Conservation (phyloP, 2,329 filamentous ascomycete genomes). For the Apiospora koreana region DNA sequence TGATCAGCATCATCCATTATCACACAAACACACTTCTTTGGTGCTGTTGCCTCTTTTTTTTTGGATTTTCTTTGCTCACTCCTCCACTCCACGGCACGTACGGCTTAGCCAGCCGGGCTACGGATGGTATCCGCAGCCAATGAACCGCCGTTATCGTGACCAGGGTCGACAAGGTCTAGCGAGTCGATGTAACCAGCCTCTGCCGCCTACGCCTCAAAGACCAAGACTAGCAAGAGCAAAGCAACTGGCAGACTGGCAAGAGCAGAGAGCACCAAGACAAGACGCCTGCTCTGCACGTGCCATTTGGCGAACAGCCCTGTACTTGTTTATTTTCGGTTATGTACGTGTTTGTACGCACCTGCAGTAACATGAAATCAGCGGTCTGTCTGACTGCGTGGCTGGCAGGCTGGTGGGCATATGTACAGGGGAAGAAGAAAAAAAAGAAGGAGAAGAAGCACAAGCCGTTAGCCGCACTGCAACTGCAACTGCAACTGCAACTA, state of each 20-base stretch:
- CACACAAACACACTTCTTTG: not conserved
- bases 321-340: not conserved
- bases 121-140: not conserved
- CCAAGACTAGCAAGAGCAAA: too few relatives aligned
- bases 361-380: not conserved
- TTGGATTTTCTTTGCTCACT: not conserved
- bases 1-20: not conserved
- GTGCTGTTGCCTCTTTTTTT: not conserved
- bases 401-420: not conserved
- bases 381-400: not conserved
- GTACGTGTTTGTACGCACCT: not conserved
- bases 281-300: not conserved
- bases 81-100: not conserved
- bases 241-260: too few relatives aligned
- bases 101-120: not conserved
- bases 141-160: not conserved
- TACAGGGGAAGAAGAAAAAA: not conserved
- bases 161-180: not conserved
- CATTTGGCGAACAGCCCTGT: not conserved
- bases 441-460: not conserved
- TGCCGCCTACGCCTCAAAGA: not conserved
- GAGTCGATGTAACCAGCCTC: conserved; percentile 5
- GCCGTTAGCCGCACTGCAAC: not conserved
- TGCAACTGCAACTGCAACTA: not conserved
- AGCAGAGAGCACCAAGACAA: too few relatives aligned